Percentiles rank a stretch among this genome's conserved stretches.
Evolutionary conservation across 2,329 filamentous ascomycete species (phyloP).

Genomic region (Neofusicoccum ribis): DNA sequence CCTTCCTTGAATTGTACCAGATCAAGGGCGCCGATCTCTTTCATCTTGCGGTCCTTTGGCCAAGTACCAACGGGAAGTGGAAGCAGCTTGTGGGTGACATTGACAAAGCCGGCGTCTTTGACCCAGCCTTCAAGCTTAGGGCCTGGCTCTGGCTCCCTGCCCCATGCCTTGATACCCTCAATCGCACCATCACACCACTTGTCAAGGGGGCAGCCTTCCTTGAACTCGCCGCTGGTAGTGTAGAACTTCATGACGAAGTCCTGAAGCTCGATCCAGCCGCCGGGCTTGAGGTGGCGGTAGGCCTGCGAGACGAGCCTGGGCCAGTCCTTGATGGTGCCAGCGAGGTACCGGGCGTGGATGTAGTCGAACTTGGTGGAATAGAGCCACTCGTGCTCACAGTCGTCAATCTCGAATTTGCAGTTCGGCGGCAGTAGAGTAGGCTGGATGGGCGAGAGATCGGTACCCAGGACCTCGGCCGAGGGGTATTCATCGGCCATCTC

Average conservation of each 20-base stretch:
- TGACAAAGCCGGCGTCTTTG: conserved; percentile 28
- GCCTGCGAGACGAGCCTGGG: conserved; percentile 50
- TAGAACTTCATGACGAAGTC: conserved; percentile 30
- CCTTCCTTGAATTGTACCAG: conserved; percentile 12
- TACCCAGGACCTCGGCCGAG: conserved; percentile 41
- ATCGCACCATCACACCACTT: neutral
- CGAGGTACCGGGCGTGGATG: conserved; percentile 55
- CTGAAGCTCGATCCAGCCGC: conserved; percentile 37
- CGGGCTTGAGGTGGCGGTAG: conserved; percentile 43
- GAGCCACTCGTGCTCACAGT: conserved; percentile 39
- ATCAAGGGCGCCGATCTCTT: conserved; percentile 10
- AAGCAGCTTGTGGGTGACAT: conserved; percentile 25
- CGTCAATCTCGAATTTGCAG: conserved; percentile 53
- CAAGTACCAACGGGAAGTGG: conserved; percentile 31
- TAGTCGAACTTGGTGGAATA: conserved; percentile 53
- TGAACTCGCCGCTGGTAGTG: conserved; percentile 36
- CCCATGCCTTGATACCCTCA: conserved; percentile 19
- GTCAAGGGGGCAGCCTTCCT: conserved; percentile 20
- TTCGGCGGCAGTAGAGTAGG: conserved; percentile 50
- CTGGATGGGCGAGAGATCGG: conserved; percentile 53
- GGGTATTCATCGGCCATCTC: conserved; percentile 36
- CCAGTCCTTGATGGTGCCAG: conserved; percentile 57
- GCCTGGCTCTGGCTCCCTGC: conserved; percentile 20
- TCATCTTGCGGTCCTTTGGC: conserved; percentile 25
- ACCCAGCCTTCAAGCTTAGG: conserved; percentile 29